Percentiles rank a stretch among this genome's conserved stretches.
phyloP scores from a whole-genome alignment of 2,329 filamentous ascomycete species.

The Lecanoromycetidae sp. region DNA sequence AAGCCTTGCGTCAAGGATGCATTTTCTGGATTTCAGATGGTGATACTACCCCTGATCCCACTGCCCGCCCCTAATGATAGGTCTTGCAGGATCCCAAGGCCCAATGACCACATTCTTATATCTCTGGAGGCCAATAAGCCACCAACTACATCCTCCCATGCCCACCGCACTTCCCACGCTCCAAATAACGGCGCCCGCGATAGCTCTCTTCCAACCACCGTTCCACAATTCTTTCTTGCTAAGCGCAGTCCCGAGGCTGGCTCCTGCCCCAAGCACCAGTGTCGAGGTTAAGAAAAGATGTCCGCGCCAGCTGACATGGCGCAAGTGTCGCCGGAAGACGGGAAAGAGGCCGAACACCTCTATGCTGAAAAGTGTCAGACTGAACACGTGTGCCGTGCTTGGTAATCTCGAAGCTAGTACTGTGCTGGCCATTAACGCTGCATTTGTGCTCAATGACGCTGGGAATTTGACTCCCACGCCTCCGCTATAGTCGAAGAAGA shows the following conservation, averaged over 20 bases:
- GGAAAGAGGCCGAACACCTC: slow-evolving; percentile 95
- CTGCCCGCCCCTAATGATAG: slow-evolving; percentile 64
- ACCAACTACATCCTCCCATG: slow-evolving; percentile 94
- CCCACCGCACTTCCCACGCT: slow-evolving; percentile 61
- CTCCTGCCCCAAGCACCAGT: slow-evolving; percentile 68
- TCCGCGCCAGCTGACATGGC: slow-evolving; percentile 67
- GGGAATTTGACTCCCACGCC: slow-evolving; percentile 46
- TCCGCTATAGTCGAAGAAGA: slow-evolving; percentile 93
- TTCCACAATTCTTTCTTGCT: slow-evolving; percentile 33
- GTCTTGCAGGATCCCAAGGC: slow-evolving; percentile 91
- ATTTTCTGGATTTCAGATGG: too few species aligned
- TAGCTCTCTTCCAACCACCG: slow-evolving; percentile 42
- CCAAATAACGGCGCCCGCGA: slow-evolving; percentile 65
- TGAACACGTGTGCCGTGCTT: slow-evolving; percentile 88
- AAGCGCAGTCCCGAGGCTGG: slow-evolving; percentile 56
- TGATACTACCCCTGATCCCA: slow-evolving; percentile 27
- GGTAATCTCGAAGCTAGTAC: slow-evolving; percentile 83
- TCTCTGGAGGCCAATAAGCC: slow-evolving; percentile 91
- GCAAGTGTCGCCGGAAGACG: slow-evolving; percentile 84
- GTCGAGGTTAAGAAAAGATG: slow-evolving; percentile 65
- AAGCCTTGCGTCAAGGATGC: too few species aligned
- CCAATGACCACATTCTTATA: slow-evolving; percentile 99
- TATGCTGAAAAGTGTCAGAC: slow-evolving; percentile 87
- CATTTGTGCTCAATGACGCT: slow-evolving; percentile 74
- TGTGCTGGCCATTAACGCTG: slow-evolving; percentile 89